These are phyloP conservation scores for Penicillium taxi DNA, from an alignment of 495 filamentous ascomycete genomes.

Conservation along the genomic window DNA sequence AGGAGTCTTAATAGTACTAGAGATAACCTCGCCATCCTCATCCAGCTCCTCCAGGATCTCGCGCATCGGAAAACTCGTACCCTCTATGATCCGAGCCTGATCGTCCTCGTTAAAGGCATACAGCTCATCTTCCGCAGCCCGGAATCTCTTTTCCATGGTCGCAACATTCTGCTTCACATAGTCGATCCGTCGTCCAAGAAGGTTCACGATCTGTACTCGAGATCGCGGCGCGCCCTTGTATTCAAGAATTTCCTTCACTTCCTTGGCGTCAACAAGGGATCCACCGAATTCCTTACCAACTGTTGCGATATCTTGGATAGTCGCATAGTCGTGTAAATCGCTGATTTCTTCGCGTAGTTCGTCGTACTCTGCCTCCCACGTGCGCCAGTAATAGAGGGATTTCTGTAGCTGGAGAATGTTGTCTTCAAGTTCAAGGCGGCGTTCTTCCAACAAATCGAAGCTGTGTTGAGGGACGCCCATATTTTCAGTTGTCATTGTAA, in stretches of 20 bases:
- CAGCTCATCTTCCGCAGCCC: conserved; percentile 59
- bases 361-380: conserved; percentile 86
- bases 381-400: conserved; percentile 78
- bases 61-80: conserved; percentile 4
- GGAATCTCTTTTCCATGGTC: conserved; percentile 57
- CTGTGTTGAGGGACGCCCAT: conserved; percentile 31
- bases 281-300: conserved; percentile 44
- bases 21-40: conserved; percentile 80
- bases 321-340: conserved; percentile 42
- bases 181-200: conserved; percentile 71
- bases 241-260: conserved; percentile 35
- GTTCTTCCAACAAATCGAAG: conserved; percentile 56
- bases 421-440: conserved; percentile 64
- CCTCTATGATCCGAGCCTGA: conserved; percentile 14
- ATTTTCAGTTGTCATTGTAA: too few species aligned
- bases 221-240: conserved; percentile 25
- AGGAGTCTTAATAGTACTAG: conserved; percentile 50
- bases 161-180: conserved; percentile 77
- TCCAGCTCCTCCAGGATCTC: conserved; percentile 45
- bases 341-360: conserved; percentile 71
- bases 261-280: conserved; percentile 49
- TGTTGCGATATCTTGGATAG: conserved; percentile 42
- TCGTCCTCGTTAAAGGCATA: conserved; percentile 36
- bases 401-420: conserved; percentile 66
- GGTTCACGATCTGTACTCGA: conserved; percentile 56